Evolutionary conservation across 345 rosid genomes (phyloP).

Genomic region (Laguncularia racemosa): DNA sequence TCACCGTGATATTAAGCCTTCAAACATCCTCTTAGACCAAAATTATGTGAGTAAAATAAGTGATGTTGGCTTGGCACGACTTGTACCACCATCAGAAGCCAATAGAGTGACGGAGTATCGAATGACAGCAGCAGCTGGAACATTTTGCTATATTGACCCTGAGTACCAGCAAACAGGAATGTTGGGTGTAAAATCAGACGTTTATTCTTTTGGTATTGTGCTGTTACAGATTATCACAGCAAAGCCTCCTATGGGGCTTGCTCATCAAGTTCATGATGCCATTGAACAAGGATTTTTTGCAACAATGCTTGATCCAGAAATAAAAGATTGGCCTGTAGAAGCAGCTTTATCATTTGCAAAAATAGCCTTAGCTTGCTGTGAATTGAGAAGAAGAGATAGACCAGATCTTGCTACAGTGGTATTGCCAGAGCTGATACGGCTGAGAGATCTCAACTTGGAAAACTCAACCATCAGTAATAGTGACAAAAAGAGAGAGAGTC

Average conservation of each 20-base stretch:
- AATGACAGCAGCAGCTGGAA: conserved; percentile 79
- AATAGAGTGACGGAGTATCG: conserved; percentile 36
- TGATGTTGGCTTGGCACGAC: conserved; percentile 73
- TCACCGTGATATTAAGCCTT: conserved; percentile 90
- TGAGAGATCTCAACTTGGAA: conserved; percentile 33
- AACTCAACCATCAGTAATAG: not conserved
- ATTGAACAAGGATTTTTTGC: conserved; percentile 40
- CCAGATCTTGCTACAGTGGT: conserved; percentile 60
- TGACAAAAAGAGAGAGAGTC: conserved; percentile 1
- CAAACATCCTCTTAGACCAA: conserved; percentile 65
- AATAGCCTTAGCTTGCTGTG: conserved; percentile 66
- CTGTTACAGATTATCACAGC: conserved; percentile 73
- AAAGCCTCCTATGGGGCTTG: conserved; percentile 61
- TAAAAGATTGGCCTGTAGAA: conserved; percentile 70
- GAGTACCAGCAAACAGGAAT: conserved; percentile 86
- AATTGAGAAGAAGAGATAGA: conserved; percentile 71
- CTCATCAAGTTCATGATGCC: conserved; percentile 50
- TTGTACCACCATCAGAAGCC: conserved; percentile 52
- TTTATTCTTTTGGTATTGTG: conserved; percentile 72
- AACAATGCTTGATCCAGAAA: conserved; percentile 54
- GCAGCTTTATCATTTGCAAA: conserved; percentile 53
- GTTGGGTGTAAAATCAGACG: conserved; percentile 80
- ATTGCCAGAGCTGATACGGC: conserved; percentile 53
- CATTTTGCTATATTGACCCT: conserved; percentile 81
- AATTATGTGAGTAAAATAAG: conserved; percentile 57